Conservation (phyloP, 768 basidiomycete species). For the Boletus reticulatus region DNA sequence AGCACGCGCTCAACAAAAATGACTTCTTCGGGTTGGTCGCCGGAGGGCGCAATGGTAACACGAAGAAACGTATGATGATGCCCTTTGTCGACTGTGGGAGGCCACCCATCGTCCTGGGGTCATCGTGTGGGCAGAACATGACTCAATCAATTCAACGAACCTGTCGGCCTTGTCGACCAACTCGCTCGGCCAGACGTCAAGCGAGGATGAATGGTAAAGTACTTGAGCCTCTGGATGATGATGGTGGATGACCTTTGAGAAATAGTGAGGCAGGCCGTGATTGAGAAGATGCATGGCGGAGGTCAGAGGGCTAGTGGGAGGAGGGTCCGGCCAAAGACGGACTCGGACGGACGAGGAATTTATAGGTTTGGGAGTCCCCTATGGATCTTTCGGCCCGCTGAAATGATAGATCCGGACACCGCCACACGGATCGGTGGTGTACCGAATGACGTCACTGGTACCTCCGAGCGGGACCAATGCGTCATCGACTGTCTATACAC, state of each 20-base stretch:
- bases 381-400: no score
- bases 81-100: neutral
- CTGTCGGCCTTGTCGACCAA: neutral
- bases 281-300: neutral
- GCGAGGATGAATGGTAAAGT: slow-evolving; percentile 6
- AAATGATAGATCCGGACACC: neutral
- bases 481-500: no score
- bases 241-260: slow-evolving; percentile 10
- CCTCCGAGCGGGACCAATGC: no score
- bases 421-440: neutral
- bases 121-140: slow-evolving; percentile 7
- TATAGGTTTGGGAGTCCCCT: neutral
- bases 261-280: slow-evolving; percentile 1
- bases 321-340: no score
- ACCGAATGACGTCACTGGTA: no score
- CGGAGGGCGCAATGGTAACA: slow-evolving; percentile 1
- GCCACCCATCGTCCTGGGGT: neutral
- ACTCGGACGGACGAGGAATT: neutral
- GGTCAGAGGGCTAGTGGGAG: no score
- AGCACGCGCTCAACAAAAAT: slow-evolving; percentile 13
- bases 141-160: slow-evolving; percentile 9
- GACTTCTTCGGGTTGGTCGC: slow-evolving; percentile 1
- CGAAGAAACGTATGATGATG: slow-evolving; percentile 12
- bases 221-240: neutral
- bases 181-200: slow-evolving; percentile 10